A percentile compares a stretch with the other conserved stretches of the same genome.
phyloP scores from a whole-genome alignment of 2,329 filamentous ascomycete genomes.

The Helminthosporium solani region DNA sequence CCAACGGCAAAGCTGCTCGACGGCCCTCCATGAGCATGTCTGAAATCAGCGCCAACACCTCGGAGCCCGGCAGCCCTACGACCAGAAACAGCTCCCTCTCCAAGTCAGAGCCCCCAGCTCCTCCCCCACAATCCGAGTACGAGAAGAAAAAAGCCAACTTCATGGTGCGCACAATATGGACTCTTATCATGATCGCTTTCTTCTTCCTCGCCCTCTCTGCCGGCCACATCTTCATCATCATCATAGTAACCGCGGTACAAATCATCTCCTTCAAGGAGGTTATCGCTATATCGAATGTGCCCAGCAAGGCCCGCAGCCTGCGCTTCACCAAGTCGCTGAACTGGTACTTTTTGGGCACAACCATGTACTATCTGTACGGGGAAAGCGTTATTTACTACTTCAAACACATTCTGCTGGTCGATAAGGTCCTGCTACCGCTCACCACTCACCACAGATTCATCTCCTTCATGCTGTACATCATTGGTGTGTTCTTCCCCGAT shows the following conservation, averaged over 20 bases:
- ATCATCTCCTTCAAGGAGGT: constrained; percentile 99
- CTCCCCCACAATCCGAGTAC: constrained; percentile 65
- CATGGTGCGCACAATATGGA: constrained; percentile 96
- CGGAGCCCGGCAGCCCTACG: constrained; percentile 53
- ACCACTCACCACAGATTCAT: constrained; percentile 98
- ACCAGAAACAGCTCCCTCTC: constrained; percentile 42
- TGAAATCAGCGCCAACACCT: constrained; percentile 64
- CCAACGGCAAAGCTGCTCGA: constrained; percentile 53
- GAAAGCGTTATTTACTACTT: constrained; percentile 99
- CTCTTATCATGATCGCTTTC: constrained; percentile 89
- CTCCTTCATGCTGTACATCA: constrained; percentile 96
- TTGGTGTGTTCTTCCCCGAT: constrained; percentile 61
- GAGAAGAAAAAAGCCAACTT: constrained; percentile 99
- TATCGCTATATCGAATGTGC: constrained; percentile 94
- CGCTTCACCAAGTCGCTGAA: constrained; percentile 95
- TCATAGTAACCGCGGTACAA: constrained; percentile 87
- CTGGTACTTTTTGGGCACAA: constrained; percentile 98
- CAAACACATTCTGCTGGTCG: constrained; percentile 95
- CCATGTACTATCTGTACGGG: constrained; percentile 99
- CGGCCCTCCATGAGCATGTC: constrained; percentile 70
- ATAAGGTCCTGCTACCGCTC: constrained; percentile 87
- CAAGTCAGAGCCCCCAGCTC: constrained; percentile 32
- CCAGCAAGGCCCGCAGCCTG: constrained; percentile 84
- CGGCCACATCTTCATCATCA: constrained; percentile 96
- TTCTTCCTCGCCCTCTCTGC: constrained; percentile 94